These are phyloP conservation scores for Trichoderma aggressivum DNA, from an alignment of 2,329 filamentous ascomycete species.

Conservation along the genomic window DNA sequence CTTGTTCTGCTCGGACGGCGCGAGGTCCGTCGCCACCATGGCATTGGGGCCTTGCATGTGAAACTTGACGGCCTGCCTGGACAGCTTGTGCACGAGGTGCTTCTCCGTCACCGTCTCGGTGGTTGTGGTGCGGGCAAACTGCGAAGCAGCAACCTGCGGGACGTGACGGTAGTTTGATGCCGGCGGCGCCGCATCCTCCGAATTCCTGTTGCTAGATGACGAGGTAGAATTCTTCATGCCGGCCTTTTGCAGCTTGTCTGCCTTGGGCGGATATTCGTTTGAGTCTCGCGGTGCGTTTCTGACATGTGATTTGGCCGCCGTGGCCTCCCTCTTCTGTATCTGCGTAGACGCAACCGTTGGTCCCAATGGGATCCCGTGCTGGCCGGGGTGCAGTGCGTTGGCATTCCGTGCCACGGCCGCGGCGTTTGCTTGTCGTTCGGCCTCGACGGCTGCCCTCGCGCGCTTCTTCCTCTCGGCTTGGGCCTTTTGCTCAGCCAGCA, in stretches of 20 bases:
- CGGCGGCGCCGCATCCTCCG: conserved; percentile 16
- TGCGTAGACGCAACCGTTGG: background rate
- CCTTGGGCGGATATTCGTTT: background rate
- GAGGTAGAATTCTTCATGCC: conserved; percentile 13
- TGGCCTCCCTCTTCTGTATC: conserved; percentile 3
- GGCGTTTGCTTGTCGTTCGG: conserved; percentile 19
- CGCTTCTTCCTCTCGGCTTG: conserved; percentile 36
- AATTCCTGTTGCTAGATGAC: conserved; percentile 22
- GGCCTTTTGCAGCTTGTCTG: conserved; percentile 13
- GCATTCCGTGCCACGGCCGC: background rate
- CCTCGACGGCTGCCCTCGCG: conserved; percentile 25
- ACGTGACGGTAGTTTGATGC: conserved; percentile 45
- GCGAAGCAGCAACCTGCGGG: conserved; percentile 51
- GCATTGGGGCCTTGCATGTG: conserved; percentile 35
- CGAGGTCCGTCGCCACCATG: conserved; percentile 26
- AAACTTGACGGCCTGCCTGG: conserved; percentile 41
- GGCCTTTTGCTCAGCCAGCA: conserved; percentile 49
- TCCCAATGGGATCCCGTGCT: conserved; percentile 2
- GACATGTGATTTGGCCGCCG: background rate
- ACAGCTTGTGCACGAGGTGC: conserved; percentile 41
- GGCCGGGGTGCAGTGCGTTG: background rate
- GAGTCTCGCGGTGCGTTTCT: background rate
- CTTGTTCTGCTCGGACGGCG: conserved; percentile 35
- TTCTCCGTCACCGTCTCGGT: conserved; percentile 39
- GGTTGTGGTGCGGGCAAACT: conserved; percentile 54